Evolutionary conservation across 768 basidiomycete genomes (phyloP).

Genomic region (Lactifluus pinguis): DNA sequence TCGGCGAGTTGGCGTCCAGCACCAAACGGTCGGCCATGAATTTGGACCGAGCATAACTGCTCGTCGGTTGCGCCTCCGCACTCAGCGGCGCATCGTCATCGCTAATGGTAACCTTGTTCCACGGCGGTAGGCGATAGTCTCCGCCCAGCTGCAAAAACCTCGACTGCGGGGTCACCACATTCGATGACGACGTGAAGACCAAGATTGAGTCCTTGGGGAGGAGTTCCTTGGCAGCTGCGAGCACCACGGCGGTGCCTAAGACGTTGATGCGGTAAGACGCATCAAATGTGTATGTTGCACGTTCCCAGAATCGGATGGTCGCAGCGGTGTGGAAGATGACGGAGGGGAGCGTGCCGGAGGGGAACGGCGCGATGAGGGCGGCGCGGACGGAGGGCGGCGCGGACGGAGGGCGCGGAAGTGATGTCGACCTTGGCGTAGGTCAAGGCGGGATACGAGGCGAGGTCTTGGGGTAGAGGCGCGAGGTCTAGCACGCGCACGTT

Average conservation of each 20-base stretch:
- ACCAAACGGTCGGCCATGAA: slow-evolving; percentile 45
- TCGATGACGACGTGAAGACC: slow-evolving; percentile 41
- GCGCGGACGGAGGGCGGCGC: slow-evolving; percentile 23
- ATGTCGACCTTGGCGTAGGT: slow-evolving; percentile 27
- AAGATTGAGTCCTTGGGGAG: slow-evolving; percentile 31
- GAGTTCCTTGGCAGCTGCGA: slow-evolving; percentile 31
- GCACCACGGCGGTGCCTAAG: slow-evolving; percentile 35
- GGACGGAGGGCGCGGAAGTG: slow-evolving; percentile 25
- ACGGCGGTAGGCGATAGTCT: slow-evolving; percentile 14
- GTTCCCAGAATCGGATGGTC: slow-evolving; percentile 23
- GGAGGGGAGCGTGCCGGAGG: slow-evolving; percentile 15
- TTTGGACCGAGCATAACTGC: slow-evolving; percentile 50
- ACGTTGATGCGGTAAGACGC: slow-evolving; percentile 38
- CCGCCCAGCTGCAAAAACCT: slow-evolving; percentile 28
- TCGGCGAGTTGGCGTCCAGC: slow-evolving; percentile 40
- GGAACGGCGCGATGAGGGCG: slow-evolving; percentile 23
- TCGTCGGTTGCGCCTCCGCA: slow-evolving; percentile 30
- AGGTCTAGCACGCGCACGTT: slow-evolving; percentile 29
- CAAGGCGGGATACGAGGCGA: slow-evolving; percentile 24
- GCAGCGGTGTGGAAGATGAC: slow-evolving; percentile 23
- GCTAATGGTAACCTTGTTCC: slow-evolving; percentile 26
- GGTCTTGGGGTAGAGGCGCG: slow-evolving; percentile 21
- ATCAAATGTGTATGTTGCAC: slow-evolving; percentile 17
- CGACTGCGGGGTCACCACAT: slow-evolving; percentile 35
- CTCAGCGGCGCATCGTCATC: slow-evolving; percentile 43